These are phyloP conservation scores for Pseudotsuga menziesii DNA, from an alignment of 75 land plant species.

Conservation along the genomic window DNA sequence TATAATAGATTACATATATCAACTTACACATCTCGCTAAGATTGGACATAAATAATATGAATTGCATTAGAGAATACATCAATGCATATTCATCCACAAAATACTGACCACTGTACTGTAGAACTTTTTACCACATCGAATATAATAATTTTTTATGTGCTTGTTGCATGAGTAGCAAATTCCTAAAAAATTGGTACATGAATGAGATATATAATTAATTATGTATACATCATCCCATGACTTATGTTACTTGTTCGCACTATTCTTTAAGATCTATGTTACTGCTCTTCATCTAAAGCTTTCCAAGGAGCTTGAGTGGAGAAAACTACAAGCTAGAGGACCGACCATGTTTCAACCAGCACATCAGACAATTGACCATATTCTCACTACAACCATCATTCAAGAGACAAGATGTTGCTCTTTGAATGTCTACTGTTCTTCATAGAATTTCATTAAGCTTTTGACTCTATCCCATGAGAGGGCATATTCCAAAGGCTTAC, in stretches of 20 bases:
- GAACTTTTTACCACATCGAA: background rate
- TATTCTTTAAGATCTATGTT: background rate
- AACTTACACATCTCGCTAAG: background rate
- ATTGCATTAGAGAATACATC: background rate
- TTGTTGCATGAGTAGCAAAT: background rate
- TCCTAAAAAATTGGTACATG: background rate
- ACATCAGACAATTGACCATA: too few species aligned
- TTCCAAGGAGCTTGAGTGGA: too few species aligned
- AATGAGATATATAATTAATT: background rate
- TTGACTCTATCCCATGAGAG: too few species aligned
- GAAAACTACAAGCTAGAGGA: too few species aligned
- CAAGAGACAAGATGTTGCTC: too few species aligned
- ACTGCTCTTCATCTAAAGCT: too few species aligned
- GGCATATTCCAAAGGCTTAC: too few species aligned
- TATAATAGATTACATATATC: background rate
- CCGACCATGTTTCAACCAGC: too few species aligned
- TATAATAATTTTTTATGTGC: background rate
- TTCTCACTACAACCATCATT: too few species aligned
- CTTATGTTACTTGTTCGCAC: background rate
- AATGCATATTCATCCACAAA: background rate
- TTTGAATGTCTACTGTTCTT: too few species aligned
- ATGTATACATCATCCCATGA: background rate
- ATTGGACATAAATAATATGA: background rate
- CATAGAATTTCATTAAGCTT: too few species aligned
- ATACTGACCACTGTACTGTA: background rate